A percentile compares a stretch with the other conserved stretches of the same genome.
Evolutionary conservation across 169 alveolate genomes (phyloP).

Genomic region (Eimeria mitis): DNA sequence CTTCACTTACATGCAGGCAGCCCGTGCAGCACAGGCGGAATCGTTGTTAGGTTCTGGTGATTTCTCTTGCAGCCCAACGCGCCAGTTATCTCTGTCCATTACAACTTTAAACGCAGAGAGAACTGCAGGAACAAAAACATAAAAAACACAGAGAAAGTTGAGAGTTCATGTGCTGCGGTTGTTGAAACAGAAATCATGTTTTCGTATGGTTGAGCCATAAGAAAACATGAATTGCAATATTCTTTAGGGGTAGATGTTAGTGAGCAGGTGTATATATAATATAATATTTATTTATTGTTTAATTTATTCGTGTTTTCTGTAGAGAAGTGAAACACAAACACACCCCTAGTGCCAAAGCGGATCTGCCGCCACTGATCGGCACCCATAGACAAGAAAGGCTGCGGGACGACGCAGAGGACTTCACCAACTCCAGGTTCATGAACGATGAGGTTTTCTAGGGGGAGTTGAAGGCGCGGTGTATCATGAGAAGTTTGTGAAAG

Average conservation of each 20-base stretch:
- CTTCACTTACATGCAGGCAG: conserved; percentile 46
- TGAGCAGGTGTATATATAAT: not conserved
- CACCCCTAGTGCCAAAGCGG: conserved; percentile 80
- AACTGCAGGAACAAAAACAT: not conserved
- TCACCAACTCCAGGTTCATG: conserved; percentile 40
- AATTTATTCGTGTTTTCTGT: not conserved
- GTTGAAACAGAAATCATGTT: not conserved
- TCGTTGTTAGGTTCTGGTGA: conserved; percentile 38
- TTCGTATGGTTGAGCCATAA: not conserved
- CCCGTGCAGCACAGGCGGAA: conserved; percentile 57
- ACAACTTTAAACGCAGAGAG: conserved; percentile 53
- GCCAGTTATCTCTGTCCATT: conserved; percentile 73
- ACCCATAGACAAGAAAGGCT: conserved; percentile 55
- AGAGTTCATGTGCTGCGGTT: not conserved
- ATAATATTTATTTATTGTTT: not conserved
- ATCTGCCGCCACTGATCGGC: conserved; percentile 60
- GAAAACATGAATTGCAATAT: not conserved
- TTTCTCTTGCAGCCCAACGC: conserved; percentile 71
- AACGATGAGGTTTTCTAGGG: conserved; percentile 65
- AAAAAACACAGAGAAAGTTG: not conserved
- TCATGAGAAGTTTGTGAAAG: conserved; percentile 3
- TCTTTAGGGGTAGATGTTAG: not conserved
- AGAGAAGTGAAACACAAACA: not conserved
- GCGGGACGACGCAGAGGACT: conserved; percentile 79
- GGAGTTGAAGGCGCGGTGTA: conserved; percentile 36